Percentiles rank a stretch among this genome's conserved stretches.
These are phyloP conservation scores for Halophytophthora polymorphica DNA, from an alignment of 352 stramenopile species.

Conservation along the genomic window DNA sequence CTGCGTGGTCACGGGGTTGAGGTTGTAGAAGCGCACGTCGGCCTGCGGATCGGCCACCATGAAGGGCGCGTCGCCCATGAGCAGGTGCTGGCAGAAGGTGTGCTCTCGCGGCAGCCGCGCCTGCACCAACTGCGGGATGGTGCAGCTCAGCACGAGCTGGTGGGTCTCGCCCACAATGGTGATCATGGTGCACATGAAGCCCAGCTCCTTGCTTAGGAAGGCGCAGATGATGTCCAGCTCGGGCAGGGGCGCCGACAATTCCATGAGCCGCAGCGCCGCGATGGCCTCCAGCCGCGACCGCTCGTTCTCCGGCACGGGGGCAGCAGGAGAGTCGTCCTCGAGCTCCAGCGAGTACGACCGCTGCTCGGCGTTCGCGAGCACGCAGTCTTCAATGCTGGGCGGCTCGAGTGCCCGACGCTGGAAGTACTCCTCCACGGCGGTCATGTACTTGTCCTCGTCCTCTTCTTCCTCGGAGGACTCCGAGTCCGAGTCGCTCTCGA, in stretches of 20 bases:
- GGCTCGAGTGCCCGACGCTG: slow-evolving; percentile 18
- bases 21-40: slow-evolving; percentile 55
- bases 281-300: slow-evolving; percentile 34
- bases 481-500: slow-evolving; percentile 2
- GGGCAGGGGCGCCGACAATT: slow-evolving; percentile 30
- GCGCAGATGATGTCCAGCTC: slow-evolving; percentile 64
- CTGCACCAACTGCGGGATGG: slow-evolving; percentile 27
- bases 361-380: slow-evolving; percentile 34
- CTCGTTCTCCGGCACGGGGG: slow-evolving; percentile 44
- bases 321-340: slow-evolving; percentile 16
- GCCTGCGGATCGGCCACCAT: slow-evolving; percentile 36
- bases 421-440: slow-evolving; percentile 33
- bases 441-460: slow-evolving; percentile 24
- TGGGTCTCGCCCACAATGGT: slow-evolving; percentile 52
- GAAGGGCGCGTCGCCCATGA: slow-evolving; percentile 58
- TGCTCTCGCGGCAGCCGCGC: slow-evolving; percentile 40
- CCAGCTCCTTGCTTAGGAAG: slow-evolving; percentile 44
- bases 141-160: slow-evolving; percentile 47
- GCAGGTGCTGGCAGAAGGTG: slow-evolving; percentile 57
- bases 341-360: slow-evolving; percentile 38
- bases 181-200: slow-evolving; percentile 50
- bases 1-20: slow-evolving; percentile 29
- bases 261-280: slow-evolving; percentile 33
- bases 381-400: slow-evolving; percentile 23
- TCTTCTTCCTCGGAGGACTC: slow-evolving; percentile 5